Evolutionary conservation across 2,329 filamentous ascomycete species (phyloP).

Genomic region (Cladosporium velox): DNA sequence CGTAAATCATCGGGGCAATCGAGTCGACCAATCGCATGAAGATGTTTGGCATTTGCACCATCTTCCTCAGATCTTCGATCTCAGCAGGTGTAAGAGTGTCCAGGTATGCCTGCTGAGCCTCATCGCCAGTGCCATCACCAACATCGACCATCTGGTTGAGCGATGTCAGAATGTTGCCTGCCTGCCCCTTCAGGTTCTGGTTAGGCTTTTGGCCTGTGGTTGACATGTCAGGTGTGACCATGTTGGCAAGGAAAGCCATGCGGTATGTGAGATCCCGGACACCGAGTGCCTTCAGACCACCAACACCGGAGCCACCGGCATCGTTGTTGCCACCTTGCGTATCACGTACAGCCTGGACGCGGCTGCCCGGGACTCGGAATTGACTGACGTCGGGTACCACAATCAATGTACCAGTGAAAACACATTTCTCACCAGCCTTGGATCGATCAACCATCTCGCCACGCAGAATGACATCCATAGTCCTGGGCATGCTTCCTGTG

Average conservation of each 20-base stretch:
- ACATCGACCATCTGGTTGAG: constrained; percentile 71
- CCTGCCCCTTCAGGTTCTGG: constrained; percentile 69
- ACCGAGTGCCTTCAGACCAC: constrained; percentile 86
- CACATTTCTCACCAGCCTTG: constrained; percentile 96
- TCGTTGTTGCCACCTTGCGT: constrained; percentile 67
- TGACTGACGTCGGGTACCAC: constrained; percentile 97
- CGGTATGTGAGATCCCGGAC: constrained; percentile 94
- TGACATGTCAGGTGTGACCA: constrained; percentile 87
- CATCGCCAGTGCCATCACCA: constrained; percentile 74
- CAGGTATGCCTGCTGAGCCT: constrained; percentile 84
- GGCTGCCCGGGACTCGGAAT: constrained; percentile 81
- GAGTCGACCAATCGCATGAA: constrained; percentile 91
- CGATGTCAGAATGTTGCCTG: constrained; percentile 80
- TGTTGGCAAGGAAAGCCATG: constrained; percentile 94
- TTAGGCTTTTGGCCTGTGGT: constrained; percentile 71
- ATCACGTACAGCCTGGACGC: constrained; percentile 81
- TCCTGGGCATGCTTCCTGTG: constrained; percentile 96
- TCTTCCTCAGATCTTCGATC: constrained; percentile 85
- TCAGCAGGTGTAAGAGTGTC: constrained; percentile 82
- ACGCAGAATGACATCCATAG: constrained; percentile 93
- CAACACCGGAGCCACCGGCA: constrained; percentile 79
- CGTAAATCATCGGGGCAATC: constrained; percentile 94
- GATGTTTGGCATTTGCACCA: constrained; percentile 95
- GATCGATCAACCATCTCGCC: constrained; percentile 97
- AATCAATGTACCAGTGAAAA: constrained; percentile 94